Base-by-base conservation (phyloP, 345 rosid species). In the Gossypioides kirkii region DNA sequence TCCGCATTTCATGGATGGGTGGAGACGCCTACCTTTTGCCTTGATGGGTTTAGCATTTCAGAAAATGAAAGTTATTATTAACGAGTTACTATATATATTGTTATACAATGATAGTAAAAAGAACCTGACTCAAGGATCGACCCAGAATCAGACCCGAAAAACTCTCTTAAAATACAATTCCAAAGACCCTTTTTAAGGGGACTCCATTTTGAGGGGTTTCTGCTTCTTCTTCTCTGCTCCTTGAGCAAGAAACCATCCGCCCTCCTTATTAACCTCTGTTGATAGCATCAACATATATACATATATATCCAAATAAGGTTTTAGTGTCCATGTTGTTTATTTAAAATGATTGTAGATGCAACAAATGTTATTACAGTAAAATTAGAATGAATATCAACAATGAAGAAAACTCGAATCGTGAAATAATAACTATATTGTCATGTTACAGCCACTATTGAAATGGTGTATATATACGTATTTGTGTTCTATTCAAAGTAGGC, bases 1-100 rank as follows among this genome's bases (percentile, higher is more conserved):
- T 53, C 73, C 61, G 61, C 60, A 7, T 53, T 53, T 69, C 46
- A n/a, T 69, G 73, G 73, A 53, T 52, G 61, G 73, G 61, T 28
- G 72, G 72, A 69, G 46, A 69, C 8, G 61, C 72, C 61, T 69
- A 69, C 45, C 47, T 52, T 50, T 49, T 9, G 26, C 28, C 53
- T 45, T 36, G 26, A 50, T 69, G 72, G 43, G 61, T 32, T 53
- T 14, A 70, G 61, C 62, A 70, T 70, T 36, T 54, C 20, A 0
- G 28, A 11, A 28, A 69, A 9, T 69, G 32, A 52, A 32, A 69
- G 73, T 69, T 52, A 36, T 32, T 52, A n/a, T 50, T 32, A 32
- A 32, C 73, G 53, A 32, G 60, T 25, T 16, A 2, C 18, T 46
- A 47, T 32, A 52, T 52, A 56, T 56, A 32, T n/a, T n/a, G n/a